Conservation (phyloP, 306 rosid species). For the Ziziphus jujuba region DNA sequence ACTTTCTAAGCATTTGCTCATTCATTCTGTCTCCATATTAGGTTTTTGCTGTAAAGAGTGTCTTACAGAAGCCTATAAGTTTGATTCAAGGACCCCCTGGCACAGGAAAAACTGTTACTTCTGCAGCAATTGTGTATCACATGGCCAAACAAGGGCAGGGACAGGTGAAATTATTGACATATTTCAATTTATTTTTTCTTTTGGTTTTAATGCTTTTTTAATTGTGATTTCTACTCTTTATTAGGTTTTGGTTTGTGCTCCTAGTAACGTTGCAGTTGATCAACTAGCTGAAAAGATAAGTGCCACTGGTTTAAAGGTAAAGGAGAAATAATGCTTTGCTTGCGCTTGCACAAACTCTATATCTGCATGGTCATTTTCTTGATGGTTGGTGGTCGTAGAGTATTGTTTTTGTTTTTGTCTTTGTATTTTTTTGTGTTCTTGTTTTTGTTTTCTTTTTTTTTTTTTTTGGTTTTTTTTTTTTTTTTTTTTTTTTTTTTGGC, state of each 20-base stretch:
- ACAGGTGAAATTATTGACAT: conserved; percentile 49
- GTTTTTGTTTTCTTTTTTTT: conserved; percentile 1
- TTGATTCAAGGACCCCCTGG: conserved; percentile 99
- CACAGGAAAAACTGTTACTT: conserved; percentile 97
- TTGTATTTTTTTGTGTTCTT: neutral
- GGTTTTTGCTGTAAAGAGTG: conserved; percentile 99
- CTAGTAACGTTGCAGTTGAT: conserved; percentile 97
- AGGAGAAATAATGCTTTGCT: neutral
- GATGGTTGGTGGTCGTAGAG: too few species aligned
- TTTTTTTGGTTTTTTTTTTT: conserved; percentile 2
- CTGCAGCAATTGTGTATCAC: conserved; percentile 99
- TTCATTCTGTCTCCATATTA: conserved; percentile 20
- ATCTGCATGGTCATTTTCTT: too few species aligned
- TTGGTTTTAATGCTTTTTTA: neutral
- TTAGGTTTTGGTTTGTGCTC: conserved; percentile 98
- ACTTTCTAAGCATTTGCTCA: neutral
- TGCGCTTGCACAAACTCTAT: neutral
- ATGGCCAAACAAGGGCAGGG: conserved; percentile 99
- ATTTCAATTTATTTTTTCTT: neutral
- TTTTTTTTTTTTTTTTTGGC: neutral
- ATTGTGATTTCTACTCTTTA: conserved; percentile 2
- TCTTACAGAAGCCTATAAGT: conserved; percentile 98
- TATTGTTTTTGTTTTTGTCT: neutral
- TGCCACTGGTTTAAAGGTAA: conserved; percentile 97
- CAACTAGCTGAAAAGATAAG: conserved; percentile 98